These are phyloP conservation scores for Chrysanthemum lavandulifolium DNA, from an alignment of 129 eudicot genomes.

Conservation along the genomic window DNA sequence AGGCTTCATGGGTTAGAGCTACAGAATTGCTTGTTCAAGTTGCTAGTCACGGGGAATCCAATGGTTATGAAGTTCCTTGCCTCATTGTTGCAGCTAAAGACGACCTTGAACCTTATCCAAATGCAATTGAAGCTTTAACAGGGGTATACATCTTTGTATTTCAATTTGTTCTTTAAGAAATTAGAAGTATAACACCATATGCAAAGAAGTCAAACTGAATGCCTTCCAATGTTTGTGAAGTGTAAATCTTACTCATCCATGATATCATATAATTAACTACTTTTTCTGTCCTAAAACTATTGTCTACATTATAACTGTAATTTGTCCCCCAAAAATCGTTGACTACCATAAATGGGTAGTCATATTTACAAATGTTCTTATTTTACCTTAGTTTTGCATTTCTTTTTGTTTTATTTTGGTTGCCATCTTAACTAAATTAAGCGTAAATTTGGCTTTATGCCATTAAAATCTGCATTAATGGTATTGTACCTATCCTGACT, in stretches of 20 bases:
- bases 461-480: no score
- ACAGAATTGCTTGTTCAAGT: conserved; percentile 87
- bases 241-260: no score
- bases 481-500: no score
- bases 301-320: no score
- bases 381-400: no score
- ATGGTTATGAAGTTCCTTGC: conserved; percentile 92
- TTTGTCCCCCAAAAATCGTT: no score
- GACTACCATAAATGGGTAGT: no score
- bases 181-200: background rate
- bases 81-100: conserved; percentile 93
- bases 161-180: background rate
- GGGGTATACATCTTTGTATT: conserved; percentile 50
- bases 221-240: background rate
- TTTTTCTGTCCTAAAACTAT: no score
- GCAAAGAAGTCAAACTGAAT: background rate
- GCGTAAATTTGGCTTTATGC: conserved; percentile 3
- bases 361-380: no score
- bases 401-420: no score
- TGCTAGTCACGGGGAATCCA: conserved; percentile 84
- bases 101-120: conserved; percentile 75
- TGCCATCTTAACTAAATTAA: background rate
- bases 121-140: conserved; percentile 87
- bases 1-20: conserved; percentile 73
- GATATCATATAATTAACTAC: no score